phyloP scores from a whole-genome alignment of 306 rosid genomes.

The Vigna nakashimae region DNA sequence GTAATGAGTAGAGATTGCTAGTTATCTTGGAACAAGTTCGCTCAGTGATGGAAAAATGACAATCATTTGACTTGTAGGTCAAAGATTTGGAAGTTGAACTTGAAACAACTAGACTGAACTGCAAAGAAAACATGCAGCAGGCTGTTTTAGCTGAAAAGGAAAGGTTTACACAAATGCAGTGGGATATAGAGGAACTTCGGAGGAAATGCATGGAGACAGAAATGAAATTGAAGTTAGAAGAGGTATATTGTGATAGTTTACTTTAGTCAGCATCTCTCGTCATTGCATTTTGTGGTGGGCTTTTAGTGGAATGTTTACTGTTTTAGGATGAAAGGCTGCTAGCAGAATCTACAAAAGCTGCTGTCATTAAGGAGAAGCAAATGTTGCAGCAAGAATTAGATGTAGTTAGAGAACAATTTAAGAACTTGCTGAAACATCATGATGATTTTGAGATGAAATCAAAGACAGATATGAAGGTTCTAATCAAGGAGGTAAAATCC shows the following conservation, averaged over 20 bases:
- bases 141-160: conserved; percentile 76
- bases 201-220: conserved; percentile 80
- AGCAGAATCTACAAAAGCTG: conserved; percentile 65
- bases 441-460: conserved; percentile 83
- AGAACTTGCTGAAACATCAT: conserved; percentile 67
- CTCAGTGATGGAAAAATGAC: conserved; percentile 31
- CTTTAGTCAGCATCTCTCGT: conserved; percentile 33
- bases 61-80: conserved; percentile 57
- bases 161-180: conserved; percentile 84
- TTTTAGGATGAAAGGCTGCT: conserved; percentile 76
- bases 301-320: conserved; percentile 40
- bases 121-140: conserved; percentile 81
- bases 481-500: conserved; percentile 86
- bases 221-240: conserved; percentile 66
- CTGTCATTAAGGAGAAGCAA: conserved; percentile 73
- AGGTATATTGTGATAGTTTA: conserved; percentile 58
- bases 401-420: conserved; percentile 67
- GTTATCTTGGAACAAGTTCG: conserved; percentile 1
- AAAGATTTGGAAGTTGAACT: conserved; percentile 94
- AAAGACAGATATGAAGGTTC: conserved; percentile 82
- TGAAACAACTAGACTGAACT: conserved; percentile 73
- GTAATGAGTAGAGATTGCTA: conserved; percentile 16
- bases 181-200: conserved; percentile 85
- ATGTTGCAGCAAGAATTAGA: conserved; percentile 77
- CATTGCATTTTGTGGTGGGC: conserved; percentile 41